Conservation (phyloP, 495 filamentous ascomycete species). For the Podospora didyma region DNA sequence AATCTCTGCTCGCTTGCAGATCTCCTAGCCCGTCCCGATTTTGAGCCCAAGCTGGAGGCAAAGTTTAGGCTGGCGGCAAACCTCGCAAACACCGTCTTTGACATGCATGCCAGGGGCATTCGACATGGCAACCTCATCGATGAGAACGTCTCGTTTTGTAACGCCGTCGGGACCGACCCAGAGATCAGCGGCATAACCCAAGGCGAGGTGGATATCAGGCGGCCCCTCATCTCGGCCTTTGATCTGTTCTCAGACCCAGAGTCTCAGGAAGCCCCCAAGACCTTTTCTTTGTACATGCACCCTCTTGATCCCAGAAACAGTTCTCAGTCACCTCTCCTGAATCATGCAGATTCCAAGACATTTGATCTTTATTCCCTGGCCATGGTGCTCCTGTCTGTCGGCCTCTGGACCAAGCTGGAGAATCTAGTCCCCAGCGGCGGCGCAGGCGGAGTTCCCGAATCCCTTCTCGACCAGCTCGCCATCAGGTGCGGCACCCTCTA, state of each 20-base stretch:
- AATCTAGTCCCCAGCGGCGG: slow-evolving; percentile 46
- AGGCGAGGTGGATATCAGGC: slow-evolving; percentile 60
- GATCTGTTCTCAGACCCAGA: slow-evolving; percentile 73
- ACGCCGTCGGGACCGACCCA: slow-evolving; percentile 38
- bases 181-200: slow-evolving; percentile 33
- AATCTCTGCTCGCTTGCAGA: slow-evolving; percentile 46
- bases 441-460: slow-evolving; percentile 33
- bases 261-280: slow-evolving; percentile 33
- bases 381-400: slow-evolving; percentile 79
- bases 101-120: slow-evolving; percentile 69
- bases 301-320: slow-evolving; percentile 65
- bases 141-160: slow-evolving; percentile 77
- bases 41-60: slow-evolving; percentile 63
- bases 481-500: slow-evolving; percentile 74
- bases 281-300: slow-evolving; percentile 64
- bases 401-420: slow-evolving; percentile 77
- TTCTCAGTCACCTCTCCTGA: slow-evolving; percentile 44
- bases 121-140: slow-evolving; percentile 78
- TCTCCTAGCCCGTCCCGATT: slow-evolving; percentile 48
- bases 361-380: slow-evolving; percentile 85
- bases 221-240: slow-evolving; percentile 75
- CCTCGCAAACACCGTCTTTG: slow-evolving; percentile 68
- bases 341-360: slow-evolving; percentile 48
- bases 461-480: slow-evolving; percentile 57
- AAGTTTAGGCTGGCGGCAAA: slow-evolving; percentile 82